Conservation (phyloP, 1,284 basidiomycete species). For the Naganishia albida region DNA sequence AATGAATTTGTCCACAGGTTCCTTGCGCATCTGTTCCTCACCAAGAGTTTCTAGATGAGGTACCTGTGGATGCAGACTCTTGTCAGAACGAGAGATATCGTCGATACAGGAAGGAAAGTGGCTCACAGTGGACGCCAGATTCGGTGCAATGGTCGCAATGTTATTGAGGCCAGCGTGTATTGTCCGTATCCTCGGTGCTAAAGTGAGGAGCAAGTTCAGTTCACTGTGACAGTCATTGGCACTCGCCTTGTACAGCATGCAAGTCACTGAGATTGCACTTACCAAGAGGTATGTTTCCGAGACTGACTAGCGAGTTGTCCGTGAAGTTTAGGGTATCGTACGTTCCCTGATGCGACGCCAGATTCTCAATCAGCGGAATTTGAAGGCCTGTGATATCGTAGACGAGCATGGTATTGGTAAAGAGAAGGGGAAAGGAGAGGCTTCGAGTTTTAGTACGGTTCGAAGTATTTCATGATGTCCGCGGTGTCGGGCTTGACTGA, state of each 20-base stretch:
- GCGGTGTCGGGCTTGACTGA: constrained; percentile 53
- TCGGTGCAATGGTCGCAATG: constrained; percentile 73
- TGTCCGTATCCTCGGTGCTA: constrained; percentile 79
- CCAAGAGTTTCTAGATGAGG: constrained; percentile 54
- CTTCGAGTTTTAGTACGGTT: constrained; percentile 15
- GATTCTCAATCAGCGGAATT: constrained; percentile 98
- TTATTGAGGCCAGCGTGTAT: constrained; percentile 97
- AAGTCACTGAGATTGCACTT: constrained; percentile 31
- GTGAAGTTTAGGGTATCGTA: constrained; percentile 77
- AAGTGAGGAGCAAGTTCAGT: constrained; percentile 43
- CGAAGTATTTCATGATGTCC: constrained; percentile 3
- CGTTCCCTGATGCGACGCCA: constrained; percentile 88
- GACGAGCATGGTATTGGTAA: constrained; percentile 37
- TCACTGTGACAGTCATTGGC: not conserved
- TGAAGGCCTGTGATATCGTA: constrained; percentile 71
- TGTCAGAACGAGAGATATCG: not conserved
- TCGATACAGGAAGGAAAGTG: not conserved
- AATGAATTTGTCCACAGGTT: not conserved
- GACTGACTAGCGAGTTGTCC: constrained; percentile 86
- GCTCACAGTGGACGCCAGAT: constrained; percentile 50
- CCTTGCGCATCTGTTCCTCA: constrained; percentile 30
- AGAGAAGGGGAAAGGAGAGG: constrained; percentile 29
- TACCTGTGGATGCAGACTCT: constrained; percentile 40
- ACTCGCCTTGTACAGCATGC: not conserved
- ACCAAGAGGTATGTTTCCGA: constrained; percentile 86